Evolutionary conservation across 805 yeast species (phyloP).

Genomic region (Saturnispora mendoncae): DNA sequence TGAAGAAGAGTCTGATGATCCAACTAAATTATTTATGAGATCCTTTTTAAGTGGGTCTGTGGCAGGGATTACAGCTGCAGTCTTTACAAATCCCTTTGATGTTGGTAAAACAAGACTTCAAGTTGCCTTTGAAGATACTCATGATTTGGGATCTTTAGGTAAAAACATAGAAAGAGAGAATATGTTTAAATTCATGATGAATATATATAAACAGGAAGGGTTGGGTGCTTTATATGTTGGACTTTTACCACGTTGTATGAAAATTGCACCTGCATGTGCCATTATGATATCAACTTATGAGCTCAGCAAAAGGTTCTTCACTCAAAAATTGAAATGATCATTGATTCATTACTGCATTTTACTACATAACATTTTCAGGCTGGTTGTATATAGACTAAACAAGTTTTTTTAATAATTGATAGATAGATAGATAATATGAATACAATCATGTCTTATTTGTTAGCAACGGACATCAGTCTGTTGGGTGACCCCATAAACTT

Average conservation of each 20-base stretch:
- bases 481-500: slow-evolving; percentile 5
- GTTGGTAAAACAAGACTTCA: slow-evolving; percentile 94
- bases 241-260: slow-evolving; percentile 72
- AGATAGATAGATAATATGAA: not conserved
- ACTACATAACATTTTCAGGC: not conserved
- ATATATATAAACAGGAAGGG: slow-evolving; percentile 69
- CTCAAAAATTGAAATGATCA: slow-evolving; percentile 11
- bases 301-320: slow-evolving; percentile 60
- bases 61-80: slow-evolving; percentile 79
- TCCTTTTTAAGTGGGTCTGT: slow-evolving; percentile 76
- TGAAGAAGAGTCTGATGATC: slow-evolving; percentile 13
- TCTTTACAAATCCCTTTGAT: slow-evolving; percentile 89
- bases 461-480: too few species aligned
- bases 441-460: too few species aligned
- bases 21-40: slow-evolving; percentile 34
- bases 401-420: too few species aligned
- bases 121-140: slow-evolving; percentile 36
- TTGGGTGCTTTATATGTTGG: slow-evolving; percentile 81
- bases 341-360: not conserved
- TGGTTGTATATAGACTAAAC: not conserved
- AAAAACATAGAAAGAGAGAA: slow-evolving; percentile 28
- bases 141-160: slow-evolving; percentile 12
- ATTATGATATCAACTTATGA: slow-evolving; percentile 96
- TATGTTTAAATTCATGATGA: slow-evolving; percentile 61
- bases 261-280: slow-evolving; percentile 96